Evolutionary conservation across 2,329 filamentous ascomycete genomes (phyloP).

Genomic region (Pestalotiopsis sp.): DNA sequence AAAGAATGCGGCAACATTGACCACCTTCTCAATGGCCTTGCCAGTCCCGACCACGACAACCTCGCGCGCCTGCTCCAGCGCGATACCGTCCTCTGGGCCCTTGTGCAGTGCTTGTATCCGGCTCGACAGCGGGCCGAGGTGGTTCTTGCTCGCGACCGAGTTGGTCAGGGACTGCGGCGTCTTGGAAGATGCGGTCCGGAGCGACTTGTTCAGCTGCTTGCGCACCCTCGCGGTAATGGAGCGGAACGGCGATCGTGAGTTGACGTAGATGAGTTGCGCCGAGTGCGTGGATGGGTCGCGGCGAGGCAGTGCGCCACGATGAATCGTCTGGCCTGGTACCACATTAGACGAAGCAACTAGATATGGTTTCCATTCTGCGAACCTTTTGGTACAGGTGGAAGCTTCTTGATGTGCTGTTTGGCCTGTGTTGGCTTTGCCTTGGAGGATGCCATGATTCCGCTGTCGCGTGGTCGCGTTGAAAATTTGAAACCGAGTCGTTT

Average conservation of each 20-base stretch:
- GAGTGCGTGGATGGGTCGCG: constrained; percentile 41
- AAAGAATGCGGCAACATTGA: constrained; percentile 67
- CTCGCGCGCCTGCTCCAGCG: constrained; percentile 40
- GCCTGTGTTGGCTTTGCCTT: not conserved
- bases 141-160: constrained; percentile 44
- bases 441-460: not conserved
- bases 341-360: constrained; percentile 18
- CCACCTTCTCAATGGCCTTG: constrained; percentile 64
- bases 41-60: constrained; percentile 68
- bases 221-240: constrained; percentile 67
- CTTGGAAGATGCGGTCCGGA: constrained; percentile 36
- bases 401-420: constrained; percentile 27
- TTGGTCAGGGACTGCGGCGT: constrained; percentile 28
- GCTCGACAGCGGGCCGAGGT: constrained; percentile 44
- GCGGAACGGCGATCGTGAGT: constrained; percentile 67
- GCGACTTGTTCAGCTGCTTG: constrained; percentile 60
- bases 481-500: not conserved
- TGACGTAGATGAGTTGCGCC: constrained; percentile 62
- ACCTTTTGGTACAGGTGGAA: constrained; percentile 34
- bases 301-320: constrained; percentile 49
- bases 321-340: constrained; percentile 47
- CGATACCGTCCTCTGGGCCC: constrained; percentile 30
- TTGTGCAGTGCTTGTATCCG: constrained; percentile 47
- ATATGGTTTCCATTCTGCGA: not conserved
- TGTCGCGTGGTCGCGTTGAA: not conserved